Evolutionary conservation across 148 eudicot species (phyloP), one percentile per base, ranked within the genome.

Genomic region (Heliosperma pusillum): DNA sequence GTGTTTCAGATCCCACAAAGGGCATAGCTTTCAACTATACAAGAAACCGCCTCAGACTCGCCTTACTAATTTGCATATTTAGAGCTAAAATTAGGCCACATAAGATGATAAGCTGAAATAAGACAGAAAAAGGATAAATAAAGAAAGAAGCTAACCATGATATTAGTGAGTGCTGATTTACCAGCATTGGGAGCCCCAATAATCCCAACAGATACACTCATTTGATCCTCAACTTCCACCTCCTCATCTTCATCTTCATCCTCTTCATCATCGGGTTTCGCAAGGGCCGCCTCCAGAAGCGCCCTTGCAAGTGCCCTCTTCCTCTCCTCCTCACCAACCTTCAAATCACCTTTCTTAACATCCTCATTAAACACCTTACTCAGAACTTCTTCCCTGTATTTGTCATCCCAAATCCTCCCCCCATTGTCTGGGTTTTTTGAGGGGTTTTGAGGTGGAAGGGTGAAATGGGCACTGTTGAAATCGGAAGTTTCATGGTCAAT

Each of bases 131-230:
- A 16, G 26, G 42, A n/a, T n/a, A 36, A 36, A 36, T 36, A 6
- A 67, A 21, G 36, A 52, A 45, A 65, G 27, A 68, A 56, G 64
- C 86, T 76, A 53, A 92, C 99, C 96, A 95, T 92, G 86, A 11
- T 85, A 82, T 94, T 94, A 24, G 98, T 90, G 25, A 94, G 80
- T 10, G 97, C 90, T 20, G 98, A 94, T 78, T 94, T 94, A 29
- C 97, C 98, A 66, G 98, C 98, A 86, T 94, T 94, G 3, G 99
- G 98, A 78, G 98, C 97, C 10, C 98, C 98, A 80, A 94, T 84
- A 78, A 94, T 92, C 68, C 98, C 98, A 8, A 92, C 99, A 6
- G 90, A 75, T 70, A 90, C 82, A 17, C 92, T 88, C 81, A 78
- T 89, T 84, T 95, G 97, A 81, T 92, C 87, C 64, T 95, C 88